Conservation (phyloP, 225 moss, liverwort and hornwort species). For the Sphagnum contortum region DNA sequence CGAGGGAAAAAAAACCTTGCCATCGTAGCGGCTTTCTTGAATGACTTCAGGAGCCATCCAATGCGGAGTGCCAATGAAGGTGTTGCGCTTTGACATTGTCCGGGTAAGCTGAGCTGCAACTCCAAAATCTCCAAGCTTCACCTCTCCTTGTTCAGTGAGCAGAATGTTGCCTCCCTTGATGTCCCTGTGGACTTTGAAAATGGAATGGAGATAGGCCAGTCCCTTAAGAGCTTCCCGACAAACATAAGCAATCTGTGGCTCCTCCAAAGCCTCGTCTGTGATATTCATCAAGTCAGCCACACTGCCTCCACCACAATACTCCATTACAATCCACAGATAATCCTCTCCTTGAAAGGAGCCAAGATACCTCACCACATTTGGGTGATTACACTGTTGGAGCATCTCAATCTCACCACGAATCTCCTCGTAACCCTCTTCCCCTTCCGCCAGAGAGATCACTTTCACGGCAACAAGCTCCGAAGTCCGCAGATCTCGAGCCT, state of each 20-base stretch:
- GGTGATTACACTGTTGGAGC: constrained; percentile 98
- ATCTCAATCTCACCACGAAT: constrained; percentile 97
- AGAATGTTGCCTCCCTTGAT: constrained; percentile 96
- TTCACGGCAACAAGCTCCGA: constrained; percentile 98
- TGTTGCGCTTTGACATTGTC: constrained; percentile 97
- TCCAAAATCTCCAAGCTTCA: constrained; percentile 98
- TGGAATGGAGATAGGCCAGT: constrained; percentile 85
- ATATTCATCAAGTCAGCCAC: constrained; percentile 98
- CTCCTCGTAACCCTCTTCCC: constrained; percentile 98
- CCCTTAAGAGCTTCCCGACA: constrained; percentile 94
- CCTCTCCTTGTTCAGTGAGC: constrained; percentile 96
- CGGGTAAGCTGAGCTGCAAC: constrained; percentile 97
- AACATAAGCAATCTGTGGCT: constrained; percentile 96
- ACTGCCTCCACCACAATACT: constrained; percentile 98
- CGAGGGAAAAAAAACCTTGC: constrained; percentile 44
- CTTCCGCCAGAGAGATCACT: constrained; percentile 92
- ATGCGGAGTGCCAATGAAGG: constrained; percentile 97
- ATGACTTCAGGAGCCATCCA: constrained; percentile 99
- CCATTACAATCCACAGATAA: constrained; percentile 99
- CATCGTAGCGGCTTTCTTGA: constrained; percentile 97
- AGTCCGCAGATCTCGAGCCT: constrained; percentile 83
- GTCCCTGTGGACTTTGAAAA: constrained; percentile 95
- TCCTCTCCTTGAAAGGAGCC: constrained; percentile 98
- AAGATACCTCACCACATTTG: constrained; percentile 87
- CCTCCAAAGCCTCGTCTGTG: constrained; percentile 93